phyloP scores from a whole-genome alignment of 345 rosid genomes.

The Mercurialis annua region DNA sequence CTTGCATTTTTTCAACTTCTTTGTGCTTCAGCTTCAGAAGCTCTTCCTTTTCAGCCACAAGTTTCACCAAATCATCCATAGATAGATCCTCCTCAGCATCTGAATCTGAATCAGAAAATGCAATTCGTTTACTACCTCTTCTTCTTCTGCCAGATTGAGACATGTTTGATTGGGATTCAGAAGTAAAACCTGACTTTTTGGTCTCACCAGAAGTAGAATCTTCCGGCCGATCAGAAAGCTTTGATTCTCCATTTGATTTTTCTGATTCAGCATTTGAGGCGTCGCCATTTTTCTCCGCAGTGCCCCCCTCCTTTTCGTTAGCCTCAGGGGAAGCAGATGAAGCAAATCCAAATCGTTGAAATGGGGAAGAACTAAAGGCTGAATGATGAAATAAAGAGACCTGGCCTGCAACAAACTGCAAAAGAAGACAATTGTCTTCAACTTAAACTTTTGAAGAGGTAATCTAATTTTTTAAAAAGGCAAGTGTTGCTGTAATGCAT shows the following conservation, averaged over 20 bases:
- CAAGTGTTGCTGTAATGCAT: not conserved
- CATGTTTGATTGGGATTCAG: constrained; percentile 24
- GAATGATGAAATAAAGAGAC: constrained; percentile 42
- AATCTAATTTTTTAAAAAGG: not conserved
- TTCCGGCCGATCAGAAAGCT: constrained; percentile 18
- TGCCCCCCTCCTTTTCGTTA: constrained; percentile 38
- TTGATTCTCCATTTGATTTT: constrained; percentile 29
- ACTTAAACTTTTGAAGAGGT: not conserved
- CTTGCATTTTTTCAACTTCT: constrained; percentile 65
- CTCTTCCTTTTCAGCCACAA: constrained; percentile 70
- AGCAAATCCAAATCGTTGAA: constrained; percentile 52
- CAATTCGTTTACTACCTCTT: constrained; percentile 40
- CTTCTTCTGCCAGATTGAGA: constrained; percentile 37
- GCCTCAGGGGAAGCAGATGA: constrained; percentile 66
- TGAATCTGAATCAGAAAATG: constrained; percentile 59
- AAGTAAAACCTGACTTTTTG: constrained; percentile 42
- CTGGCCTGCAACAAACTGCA: constrained; percentile 46
- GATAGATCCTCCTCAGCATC: constrained; percentile 62
- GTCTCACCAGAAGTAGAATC: constrained; percentile 21
- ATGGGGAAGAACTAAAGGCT: constrained; percentile 27
- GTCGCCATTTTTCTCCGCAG: constrained; percentile 19
- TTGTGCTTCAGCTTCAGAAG: constrained; percentile 60
- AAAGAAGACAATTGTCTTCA: not conserved
- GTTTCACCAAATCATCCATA: constrained; percentile 67
- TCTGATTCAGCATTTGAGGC: constrained; percentile 21